These are phyloP conservation scores for Beta macrorhiza DNA, from an alignment of 179 eudicot genomes.

Conservation along the genomic window DNA sequence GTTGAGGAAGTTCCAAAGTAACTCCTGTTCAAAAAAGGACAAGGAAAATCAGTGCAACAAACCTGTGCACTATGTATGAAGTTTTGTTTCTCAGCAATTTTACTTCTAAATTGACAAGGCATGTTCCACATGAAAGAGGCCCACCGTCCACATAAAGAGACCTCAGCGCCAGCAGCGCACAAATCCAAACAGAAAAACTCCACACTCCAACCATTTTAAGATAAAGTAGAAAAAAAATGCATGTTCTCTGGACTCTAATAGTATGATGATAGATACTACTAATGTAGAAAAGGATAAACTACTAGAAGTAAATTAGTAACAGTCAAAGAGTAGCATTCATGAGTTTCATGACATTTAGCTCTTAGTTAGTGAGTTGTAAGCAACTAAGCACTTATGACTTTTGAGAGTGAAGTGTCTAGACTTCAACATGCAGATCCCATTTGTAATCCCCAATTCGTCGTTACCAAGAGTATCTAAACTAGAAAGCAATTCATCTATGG, in stretches of 20 bases:
- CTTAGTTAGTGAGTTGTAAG: neutral
- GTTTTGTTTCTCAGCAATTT: neutral
- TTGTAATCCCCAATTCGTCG: neutral
- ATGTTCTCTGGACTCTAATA: neutral
- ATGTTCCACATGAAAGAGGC: neutral
- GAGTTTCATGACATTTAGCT: neutral
- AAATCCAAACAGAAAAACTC: neutral
- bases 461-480: neutral
- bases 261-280: neutral
- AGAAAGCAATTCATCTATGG: neutral
- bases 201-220: neutral
- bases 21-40: neutral
- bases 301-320: neutral
- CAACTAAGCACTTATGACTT: neutral
- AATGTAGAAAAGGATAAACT: neutral
- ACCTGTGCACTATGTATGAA: neutral
- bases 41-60: slow-evolving; percentile 3
- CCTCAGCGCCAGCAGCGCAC: neutral
- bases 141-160: neutral
- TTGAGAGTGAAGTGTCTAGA: neutral
- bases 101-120: neutral
- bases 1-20: slow-evolving; percentile 10
- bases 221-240: neutral
- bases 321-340: neutral
- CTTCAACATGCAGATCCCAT: neutral